Evolutionary conservation across 1,139 yeast species (phyloP).

Genomic region (Yamadazyma pseudoaaseri): DNA sequence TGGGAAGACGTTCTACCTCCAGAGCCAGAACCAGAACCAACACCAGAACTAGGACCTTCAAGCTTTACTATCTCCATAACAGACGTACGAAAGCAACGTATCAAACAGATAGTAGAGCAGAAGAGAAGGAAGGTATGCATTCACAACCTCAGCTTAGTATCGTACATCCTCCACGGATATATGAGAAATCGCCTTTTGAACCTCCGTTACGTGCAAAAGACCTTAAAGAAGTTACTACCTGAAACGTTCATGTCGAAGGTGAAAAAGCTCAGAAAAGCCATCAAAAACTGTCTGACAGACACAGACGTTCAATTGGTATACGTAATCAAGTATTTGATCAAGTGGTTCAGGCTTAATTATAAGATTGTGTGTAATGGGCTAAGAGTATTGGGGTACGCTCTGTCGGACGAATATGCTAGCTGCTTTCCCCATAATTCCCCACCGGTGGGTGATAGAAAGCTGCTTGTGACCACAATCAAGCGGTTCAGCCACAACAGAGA

Average conservation of each 20-base stretch:
- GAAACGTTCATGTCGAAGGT: constrained; percentile 17
- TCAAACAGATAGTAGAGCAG: background rate
- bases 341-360: constrained; percentile 39
- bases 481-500: constrained; percentile 36
- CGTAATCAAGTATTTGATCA: constrained; percentile 32
- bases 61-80: constrained; percentile 1
- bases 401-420: no score
- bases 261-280: constrained; percentile 18
- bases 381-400: constrained; percentile 33
- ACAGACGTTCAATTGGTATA: constrained; percentile 28
- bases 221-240: constrained; percentile 28
- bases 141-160: constrained; percentile 26
- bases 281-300: constrained; percentile 10
- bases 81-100: background rate
- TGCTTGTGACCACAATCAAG: no score
- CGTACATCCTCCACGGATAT: constrained; percentile 25
- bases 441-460: background rate
- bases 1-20: constrained; percentile 14
- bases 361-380: constrained; percentile 34
- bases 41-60: background rate
- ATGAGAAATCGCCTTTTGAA: constrained; percentile 25
- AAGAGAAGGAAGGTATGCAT: constrained; percentile 16
- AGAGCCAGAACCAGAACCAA: no score
- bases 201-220: constrained; percentile 19
- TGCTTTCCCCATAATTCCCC: no score